These are phyloP conservation scores for Trichophyton verrucosum DNA, from an alignment of 2,329 filamentous ascomycete genomes.

Conservation along the genomic window DNA sequence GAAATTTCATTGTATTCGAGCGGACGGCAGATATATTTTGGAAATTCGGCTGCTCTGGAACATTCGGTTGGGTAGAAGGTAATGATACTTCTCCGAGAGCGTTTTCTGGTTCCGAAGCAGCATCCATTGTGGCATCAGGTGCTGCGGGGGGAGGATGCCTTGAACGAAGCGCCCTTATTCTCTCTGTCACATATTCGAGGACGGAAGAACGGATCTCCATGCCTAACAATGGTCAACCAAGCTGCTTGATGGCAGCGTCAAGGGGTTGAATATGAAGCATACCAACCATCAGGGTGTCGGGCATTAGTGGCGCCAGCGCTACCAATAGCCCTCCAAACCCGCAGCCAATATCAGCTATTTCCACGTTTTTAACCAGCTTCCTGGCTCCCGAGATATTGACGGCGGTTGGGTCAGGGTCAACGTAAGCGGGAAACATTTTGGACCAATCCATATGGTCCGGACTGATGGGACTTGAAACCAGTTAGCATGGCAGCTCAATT, in stretches of 20 bases:
- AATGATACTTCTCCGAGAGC: not conserved
- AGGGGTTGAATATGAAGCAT: constrained; percentile 19
- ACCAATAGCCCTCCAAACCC: constrained; percentile 88
- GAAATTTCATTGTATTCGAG: constrained; percentile 96
- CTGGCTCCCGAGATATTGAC: constrained; percentile 22
- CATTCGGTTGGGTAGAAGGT: not conserved
- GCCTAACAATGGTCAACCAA: constrained; percentile 38
- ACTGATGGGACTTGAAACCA: constrained; percentile 52
- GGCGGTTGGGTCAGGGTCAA: constrained; percentile 29
- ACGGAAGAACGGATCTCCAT: constrained; percentile 90
- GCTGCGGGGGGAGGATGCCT: constrained; percentile 27
- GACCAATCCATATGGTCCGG: constrained; percentile 90
- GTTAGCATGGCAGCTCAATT: constrained; percentile 6
- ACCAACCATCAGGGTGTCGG: constrained; percentile 74
- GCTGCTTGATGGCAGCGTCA: no score
- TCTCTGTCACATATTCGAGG: constrained; percentile 77
- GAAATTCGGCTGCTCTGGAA: constrained; percentile 36
- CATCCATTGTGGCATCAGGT: constrained; percentile 6
- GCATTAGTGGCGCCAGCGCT: constrained; percentile 67
- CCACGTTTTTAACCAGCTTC: constrained; percentile 56
- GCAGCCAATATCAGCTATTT: constrained; percentile 93
- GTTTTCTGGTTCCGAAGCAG: not conserved
- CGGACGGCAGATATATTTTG: constrained; percentile 83
- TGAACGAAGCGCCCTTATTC: constrained; percentile 64
- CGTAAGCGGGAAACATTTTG: constrained; percentile 64